Conservation (phyloP, 2,329 filamentous ascomycete genomes). For the Colletotrichum sp. region DNA sequence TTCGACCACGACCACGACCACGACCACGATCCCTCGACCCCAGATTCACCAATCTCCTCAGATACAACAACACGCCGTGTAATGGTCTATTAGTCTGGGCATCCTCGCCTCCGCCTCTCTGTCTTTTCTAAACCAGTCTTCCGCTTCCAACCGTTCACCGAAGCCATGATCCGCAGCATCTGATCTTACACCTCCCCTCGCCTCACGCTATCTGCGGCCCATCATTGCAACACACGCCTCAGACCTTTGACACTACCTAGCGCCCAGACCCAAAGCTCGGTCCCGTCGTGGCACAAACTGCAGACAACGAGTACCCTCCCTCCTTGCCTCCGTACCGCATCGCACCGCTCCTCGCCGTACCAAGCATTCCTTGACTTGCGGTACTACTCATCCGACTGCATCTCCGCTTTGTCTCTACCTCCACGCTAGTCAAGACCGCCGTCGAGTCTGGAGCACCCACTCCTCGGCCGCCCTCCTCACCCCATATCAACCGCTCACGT, state of each 20-base stretch:
- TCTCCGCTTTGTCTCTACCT: constrained; percentile 16
- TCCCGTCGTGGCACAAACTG: not conserved
- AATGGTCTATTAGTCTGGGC: not conserved
- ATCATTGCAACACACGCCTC: not conserved
- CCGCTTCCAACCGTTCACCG: not conserved
- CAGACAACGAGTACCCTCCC: not conserved
- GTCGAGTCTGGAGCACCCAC: constrained; percentile 1
- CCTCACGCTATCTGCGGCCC: not conserved
- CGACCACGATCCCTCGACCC: not conserved
- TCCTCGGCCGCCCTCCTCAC: not conserved
- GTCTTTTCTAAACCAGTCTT: not conserved
- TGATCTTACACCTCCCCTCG: not conserved
- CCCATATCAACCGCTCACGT: constrained; percentile 9
- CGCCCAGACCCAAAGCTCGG: constrained; percentile 13
- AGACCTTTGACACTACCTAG: constrained; percentile 13
- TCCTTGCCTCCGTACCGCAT: not conserved
- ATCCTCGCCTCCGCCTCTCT: not conserved
- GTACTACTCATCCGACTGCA: constrained; percentile 11
- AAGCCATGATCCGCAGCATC: not conserved
- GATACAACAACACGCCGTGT: not conserved
- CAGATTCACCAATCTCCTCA: not conserved
- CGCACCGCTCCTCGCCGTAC: not conserved
- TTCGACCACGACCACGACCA: not conserved
- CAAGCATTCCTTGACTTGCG: not conserved
- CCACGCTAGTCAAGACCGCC: constrained; percentile 11